Conservation (phyloP, 83 land plant species). For the Picea abies region DNA sequence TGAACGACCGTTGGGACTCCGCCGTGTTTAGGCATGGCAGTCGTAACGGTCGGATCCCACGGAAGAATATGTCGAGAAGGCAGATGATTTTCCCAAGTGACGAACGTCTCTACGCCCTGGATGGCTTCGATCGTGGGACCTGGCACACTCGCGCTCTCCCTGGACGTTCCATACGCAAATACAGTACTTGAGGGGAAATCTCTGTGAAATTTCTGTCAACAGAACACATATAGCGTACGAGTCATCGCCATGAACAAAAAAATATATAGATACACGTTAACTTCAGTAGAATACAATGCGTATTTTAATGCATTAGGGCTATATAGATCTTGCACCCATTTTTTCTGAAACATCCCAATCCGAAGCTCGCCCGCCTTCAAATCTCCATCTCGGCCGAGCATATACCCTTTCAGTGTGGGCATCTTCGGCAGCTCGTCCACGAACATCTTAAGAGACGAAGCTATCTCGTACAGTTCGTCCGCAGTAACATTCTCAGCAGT, state of each 20-base stretch:
- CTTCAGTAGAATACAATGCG: too few species aligned
- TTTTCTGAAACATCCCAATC: conserved; percentile 63
- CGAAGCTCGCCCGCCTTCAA: conserved; percentile 30
- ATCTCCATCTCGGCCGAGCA: conserved; percentile 24
- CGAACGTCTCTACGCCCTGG: conserved; percentile 44
- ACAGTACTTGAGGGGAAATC: conserved; percentile 62
- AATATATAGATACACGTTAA: too few species aligned
- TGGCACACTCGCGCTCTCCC: conserved; percentile 63
- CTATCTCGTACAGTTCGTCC: too few species aligned
- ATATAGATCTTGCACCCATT: conserved; percentile 27
- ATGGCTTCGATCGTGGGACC: conserved; percentile 89
- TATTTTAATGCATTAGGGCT: too few species aligned
- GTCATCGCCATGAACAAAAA: too few species aligned
- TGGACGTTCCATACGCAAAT: conserved; percentile 69
- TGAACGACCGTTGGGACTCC: conserved; percentile 81
- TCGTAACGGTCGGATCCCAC: conserved; percentile 66
- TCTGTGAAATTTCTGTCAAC: conserved; percentile 19
- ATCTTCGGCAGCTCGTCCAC: conserved; percentile 72
- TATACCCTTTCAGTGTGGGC: conserved; percentile 51
- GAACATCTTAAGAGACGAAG: conserved; percentile 24
- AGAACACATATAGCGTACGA: too few species aligned
- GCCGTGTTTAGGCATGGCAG: conserved; percentile 33
- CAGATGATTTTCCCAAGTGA: conserved; percentile 80
- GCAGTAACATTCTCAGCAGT: too few species aligned
- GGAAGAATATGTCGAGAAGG: conserved; percentile 67